A percentile compares a stretch with the other conserved stretches of the same genome.
Evolutionary conservation across 1,284 basidiomycete genomes (phyloP).

Genomic region (Ceratorhiza oryzae-sativae): DNA sequence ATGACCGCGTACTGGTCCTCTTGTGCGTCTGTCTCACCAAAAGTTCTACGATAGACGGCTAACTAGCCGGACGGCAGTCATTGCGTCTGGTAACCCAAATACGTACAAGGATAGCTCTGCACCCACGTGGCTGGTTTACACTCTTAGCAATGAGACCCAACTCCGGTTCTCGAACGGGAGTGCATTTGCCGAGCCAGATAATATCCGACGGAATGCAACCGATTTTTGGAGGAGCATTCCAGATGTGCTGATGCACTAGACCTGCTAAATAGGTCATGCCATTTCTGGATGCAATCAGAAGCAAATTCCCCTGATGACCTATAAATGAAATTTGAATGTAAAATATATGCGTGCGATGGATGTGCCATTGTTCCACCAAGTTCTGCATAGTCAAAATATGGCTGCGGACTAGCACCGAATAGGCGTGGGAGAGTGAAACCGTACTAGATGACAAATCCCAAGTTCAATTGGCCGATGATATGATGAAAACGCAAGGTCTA

Average conservation of each 20-base stretch:
- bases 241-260: slow-evolving; percentile 33
- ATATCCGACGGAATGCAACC: slow-evolving; percentile 31
- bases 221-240: slow-evolving; percentile 38
- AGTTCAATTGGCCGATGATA: no score
- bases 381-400: no score
- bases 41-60: not conserved
- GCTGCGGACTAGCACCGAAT: no score
- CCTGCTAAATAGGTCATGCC: no score
- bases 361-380: no score
- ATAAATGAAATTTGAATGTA: no score
- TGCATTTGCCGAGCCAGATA: slow-evolving; percentile 16
- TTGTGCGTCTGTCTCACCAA: not conserved
- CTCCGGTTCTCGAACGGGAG: slow-evolving; percentile 31
- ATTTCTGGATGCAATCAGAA: no score
- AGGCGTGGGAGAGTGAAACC: no score
- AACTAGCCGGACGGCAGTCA: slow-evolving; percentile 6
- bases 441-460: no score
- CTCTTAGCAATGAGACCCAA: slow-evolving; percentile 9
- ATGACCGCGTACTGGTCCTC: slow-evolving; percentile 38
- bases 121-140: slow-evolving; percentile 12
- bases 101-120: slow-evolving; percentile 2
- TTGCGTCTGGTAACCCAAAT: slow-evolving; percentile 30
- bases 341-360: no score
- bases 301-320: no score
- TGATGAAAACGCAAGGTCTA: no score